Conservation (phyloP, 1,139 yeast species). For the Debaryomycetaceae sp. region DNA sequence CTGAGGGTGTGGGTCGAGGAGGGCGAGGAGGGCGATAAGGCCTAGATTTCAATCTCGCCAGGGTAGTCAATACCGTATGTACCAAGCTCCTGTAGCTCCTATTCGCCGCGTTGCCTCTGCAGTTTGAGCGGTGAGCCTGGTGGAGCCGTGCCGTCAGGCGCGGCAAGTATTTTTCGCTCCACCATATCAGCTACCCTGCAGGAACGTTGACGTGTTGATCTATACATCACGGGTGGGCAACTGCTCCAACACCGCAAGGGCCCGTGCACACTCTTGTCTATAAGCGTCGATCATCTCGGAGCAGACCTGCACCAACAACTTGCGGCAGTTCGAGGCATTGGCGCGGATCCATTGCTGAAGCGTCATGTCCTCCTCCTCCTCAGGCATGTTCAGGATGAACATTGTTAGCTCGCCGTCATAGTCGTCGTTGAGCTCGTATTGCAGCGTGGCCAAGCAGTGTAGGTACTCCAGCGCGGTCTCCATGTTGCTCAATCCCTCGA, state of each 20-base stretch:
- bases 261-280: conserved; percentile 38
- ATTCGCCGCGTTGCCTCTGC: no score
- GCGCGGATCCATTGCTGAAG: conserved; percentile 64
- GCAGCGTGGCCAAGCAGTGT: conserved; percentile 18
- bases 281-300: conserved; percentile 42
- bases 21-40: no score
- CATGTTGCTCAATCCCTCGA: conserved; percentile 34
- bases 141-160: no score
- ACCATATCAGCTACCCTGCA: no score
- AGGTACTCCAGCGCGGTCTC: conserved; percentile 35
- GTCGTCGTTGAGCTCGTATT: conserved; percentile 47
- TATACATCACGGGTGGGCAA: conserved; percentile 14
- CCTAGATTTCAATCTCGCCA: no score
- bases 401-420: conserved; percentile 58
- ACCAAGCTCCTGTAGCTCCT: no score
- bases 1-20: no score
- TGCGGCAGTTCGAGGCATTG: conserved; percentile 41
- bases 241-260: conserved; percentile 26
- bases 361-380: conserved; percentile 63
- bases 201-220: neutral
- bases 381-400: conserved; percentile 68
- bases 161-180: no score
- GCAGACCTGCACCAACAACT: conserved; percentile 29
- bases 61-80: no score
- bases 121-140: no score